These are phyloP conservation scores for Vigna mungo DNA, from an alignment of 306 rosid species.

Conservation along the genomic window DNA sequence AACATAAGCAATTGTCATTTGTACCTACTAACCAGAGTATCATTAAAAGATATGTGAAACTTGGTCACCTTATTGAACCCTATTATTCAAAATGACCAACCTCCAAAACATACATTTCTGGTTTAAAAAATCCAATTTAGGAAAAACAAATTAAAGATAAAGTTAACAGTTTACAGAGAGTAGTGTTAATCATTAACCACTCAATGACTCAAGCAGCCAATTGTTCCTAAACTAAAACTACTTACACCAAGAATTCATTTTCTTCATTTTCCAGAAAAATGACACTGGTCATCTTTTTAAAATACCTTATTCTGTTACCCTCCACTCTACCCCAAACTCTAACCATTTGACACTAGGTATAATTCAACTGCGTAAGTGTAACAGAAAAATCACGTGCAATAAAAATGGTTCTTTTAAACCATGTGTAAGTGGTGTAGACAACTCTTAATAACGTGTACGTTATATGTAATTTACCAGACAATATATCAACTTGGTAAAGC, in stretches of 20 bases:
- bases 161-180: conserved; percentile 23
- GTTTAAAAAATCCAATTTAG: conserved; percentile 6
- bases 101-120: conserved; percentile 20
- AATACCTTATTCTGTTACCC: conserved; percentile 14
- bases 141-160: conserved; percentile 6
- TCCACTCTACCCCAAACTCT: not conserved
- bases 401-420: not conserved
- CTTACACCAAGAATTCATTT: conserved; percentile 11
- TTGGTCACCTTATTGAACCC: conserved; percentile 15
- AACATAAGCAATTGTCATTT: conserved; percentile 20
- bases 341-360: not conserved
- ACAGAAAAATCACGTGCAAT: conserved; percentile 9
- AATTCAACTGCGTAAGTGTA: not conserved
- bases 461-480: not conserved
- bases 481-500: not conserved
- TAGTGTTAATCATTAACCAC: conserved; percentile 18
- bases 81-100: conserved; percentile 13
- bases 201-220: conserved; percentile 9
- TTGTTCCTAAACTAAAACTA: not conserved
- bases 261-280: not conserved
- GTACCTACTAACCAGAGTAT: conserved; percentile 3
- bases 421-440: not conserved
- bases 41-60: conserved; percentile 29
- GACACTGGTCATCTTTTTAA: not conserved
- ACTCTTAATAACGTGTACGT: not conserved